Percentiles rank a stretch among this genome's conserved stretches.
Conservation (phyloP, 2,329 filamentous ascomycete species). For the Rutstroemia sydowiana region DNA sequence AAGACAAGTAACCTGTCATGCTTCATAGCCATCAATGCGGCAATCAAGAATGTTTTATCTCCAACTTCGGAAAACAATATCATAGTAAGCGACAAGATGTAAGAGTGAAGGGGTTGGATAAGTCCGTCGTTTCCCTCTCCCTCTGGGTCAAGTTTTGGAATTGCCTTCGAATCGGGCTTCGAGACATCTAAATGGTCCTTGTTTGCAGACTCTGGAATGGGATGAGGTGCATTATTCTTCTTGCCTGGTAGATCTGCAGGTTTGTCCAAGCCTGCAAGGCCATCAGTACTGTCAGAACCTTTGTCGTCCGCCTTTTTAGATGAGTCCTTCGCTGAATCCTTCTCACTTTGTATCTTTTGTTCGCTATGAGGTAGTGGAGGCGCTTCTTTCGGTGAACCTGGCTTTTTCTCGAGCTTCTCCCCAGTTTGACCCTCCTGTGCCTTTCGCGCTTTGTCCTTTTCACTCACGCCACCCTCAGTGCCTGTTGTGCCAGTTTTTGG, state of each 20-base stretch:
- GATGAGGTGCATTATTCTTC: conserved; percentile 66
- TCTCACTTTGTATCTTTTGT: conserved; percentile 53
- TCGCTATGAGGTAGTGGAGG: conserved; percentile 73
- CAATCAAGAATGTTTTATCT: conserved; percentile 97
- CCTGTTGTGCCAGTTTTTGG: conserved; percentile 83
- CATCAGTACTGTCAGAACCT: conserved; percentile 23
- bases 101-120: conserved; percentile 79
- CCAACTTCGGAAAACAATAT: conserved; percentile 95
- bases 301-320: conserved; percentile 32
- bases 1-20: conserved; percentile 91
- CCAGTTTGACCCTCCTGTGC: conserved; percentile 58
- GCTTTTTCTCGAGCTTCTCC: conserved; percentile 63
- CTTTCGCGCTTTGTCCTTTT: conserved; percentile 73
- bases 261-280: conserved; percentile 57
- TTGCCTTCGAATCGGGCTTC: conserved; percentile 34
- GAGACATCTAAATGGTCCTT: conserved; percentile 55
- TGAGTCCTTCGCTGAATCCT: conserved; percentile 30
- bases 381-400: conserved; percentile 77
- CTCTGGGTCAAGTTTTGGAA: conserved; percentile 29
- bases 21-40: conserved; percentile 98
- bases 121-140: conserved; percentile 49
- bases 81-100: conserved; percentile 89
- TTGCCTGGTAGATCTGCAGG: conserved; percentile 73
- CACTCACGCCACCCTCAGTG: conserved; percentile 81
- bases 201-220: conserved; percentile 57